These are phyloP conservation scores for Boletus vinaceobasis DNA, from an alignment of 768 basidiomycete genomes.

Conservation along the genomic window DNA sequence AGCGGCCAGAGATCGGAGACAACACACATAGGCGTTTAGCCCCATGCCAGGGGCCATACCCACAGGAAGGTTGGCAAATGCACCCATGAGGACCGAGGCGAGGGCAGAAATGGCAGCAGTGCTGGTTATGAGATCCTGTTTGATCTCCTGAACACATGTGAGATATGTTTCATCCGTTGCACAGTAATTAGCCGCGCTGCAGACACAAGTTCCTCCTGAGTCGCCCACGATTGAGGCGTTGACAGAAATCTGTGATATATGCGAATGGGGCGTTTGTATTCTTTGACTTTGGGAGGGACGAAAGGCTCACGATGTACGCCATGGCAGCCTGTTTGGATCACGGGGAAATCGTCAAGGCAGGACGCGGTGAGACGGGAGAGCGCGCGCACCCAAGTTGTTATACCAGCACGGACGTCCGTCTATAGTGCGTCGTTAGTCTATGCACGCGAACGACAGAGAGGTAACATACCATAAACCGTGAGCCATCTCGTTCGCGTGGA, in stretches of 20 bases:
- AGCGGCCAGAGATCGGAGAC: background rate
- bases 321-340: conserved; percentile 55
- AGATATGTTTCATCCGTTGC: conserved; percentile 49
- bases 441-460: background rate
- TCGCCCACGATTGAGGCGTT: conserved; percentile 77
- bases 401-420: conserved; percentile 76
- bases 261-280: background rate
- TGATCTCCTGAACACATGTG: conserved; percentile 57
- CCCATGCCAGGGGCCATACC: conserved; percentile 86
- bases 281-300: background rate
- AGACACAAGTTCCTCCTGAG: conserved; percentile 80
- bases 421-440: conserved; percentile 26
- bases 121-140: conserved; percentile 76
- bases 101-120: conserved; percentile 78
- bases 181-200: conserved; percentile 58
- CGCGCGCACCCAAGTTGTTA: conserved; percentile 75
- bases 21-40: conserved; percentile 71
- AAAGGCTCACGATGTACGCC: conserved; percentile 69
- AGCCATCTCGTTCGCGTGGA: conserved; percentile 57
- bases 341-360: conserved; percentile 1
- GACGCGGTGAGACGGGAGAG: background rate
- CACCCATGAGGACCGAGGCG: conserved; percentile 77
- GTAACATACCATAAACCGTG: conserved; percentile 52
- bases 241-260: conserved; percentile 62
- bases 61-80: conserved; percentile 84